Evolutionary conservation across 2,329 filamentous ascomycete species (phyloP).

Genomic region (Thelonectria olida): DNA sequence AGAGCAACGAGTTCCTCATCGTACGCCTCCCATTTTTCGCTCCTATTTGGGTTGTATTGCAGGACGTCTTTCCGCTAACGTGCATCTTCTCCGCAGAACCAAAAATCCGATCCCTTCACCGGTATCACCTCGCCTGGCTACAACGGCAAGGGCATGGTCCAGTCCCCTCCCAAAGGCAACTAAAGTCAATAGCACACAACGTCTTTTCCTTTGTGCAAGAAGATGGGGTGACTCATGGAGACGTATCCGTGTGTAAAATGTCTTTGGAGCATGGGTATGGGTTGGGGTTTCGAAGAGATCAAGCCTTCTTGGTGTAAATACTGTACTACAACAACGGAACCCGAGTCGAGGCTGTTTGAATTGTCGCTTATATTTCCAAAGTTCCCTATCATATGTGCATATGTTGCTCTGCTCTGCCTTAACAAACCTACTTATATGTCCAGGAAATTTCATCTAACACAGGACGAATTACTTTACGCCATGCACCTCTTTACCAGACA

Average conservation of each 20-base stretch:
- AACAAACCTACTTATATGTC: slow-evolving; percentile 6
- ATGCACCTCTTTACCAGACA: slow-evolving; percentile 4
- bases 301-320: slow-evolving; percentile 52
- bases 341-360: slow-evolving; percentile 46
- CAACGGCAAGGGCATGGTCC: slow-evolving; percentile 79
- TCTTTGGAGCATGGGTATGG: slow-evolving; percentile 40
- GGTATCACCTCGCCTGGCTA: slow-evolving; percentile 85
- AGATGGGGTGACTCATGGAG: slow-evolving; percentile 43
- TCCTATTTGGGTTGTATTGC: background rate
- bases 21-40: slow-evolving; percentile 56
- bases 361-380: slow-evolving; percentile 28
- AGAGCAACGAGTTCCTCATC: slow-evolving; percentile 91
- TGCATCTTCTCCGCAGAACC: slow-evolving; percentile 62
- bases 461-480: slow-evolving; percentile 22
- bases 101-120: slow-evolving; percentile 87
- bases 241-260: slow-evolving; percentile 49
- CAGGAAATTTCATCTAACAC: slow-evolving; percentile 21
- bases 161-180: slow-evolving; percentile 68
- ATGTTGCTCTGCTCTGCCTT: slow-evolving; percentile 18
- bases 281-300: slow-evolving; percentile 41
- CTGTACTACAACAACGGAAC: slow-evolving; percentile 53
- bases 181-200: slow-evolving; percentile 46
- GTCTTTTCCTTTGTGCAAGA: slow-evolving; percentile 48
- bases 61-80: slow-evolving; percentile 22
- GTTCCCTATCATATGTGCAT: slow-evolving; percentile 17